Evolutionary conservation across 306 rosid species (phyloP), one percentile per base, ranked within the genome.

Genomic region (Herpetospermum pedunculosum): DNA sequence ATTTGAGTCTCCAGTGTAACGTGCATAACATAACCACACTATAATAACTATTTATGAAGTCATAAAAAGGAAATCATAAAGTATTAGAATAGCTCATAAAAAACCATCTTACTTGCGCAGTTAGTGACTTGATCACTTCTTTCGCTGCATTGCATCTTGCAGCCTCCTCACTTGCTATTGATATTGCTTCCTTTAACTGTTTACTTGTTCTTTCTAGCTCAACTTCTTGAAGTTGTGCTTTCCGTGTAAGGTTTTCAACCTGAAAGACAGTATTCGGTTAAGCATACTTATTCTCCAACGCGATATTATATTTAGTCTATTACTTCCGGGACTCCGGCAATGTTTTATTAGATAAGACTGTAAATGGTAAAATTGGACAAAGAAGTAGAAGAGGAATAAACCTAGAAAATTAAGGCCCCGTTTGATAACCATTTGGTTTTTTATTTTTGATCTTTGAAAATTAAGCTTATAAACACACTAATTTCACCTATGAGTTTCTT

Each of bases 101-200:
- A 35, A 78, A 74, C 62, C 70, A 79, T 69, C 88, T 83, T 84
- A 94, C 98, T 87, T 89, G 95, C 54, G 97, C 96, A 67, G 97
- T 94, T 77, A 94, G 98, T 1, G 98, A 94, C 83, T 89, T 92
- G 85, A 89, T 94, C 81, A 94, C 98, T 85, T 94, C 98, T 84
- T 94, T 94, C 78, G 98, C 98, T 26, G 89, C 95, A 83, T 89
- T 94, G 84, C 97, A 89, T 83, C 83, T 91, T 75, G 88, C 85
- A 83, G 96, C 82, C 88, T 91, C 98, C 69, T 88, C 98, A 75
- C 84, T 94, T 19, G 96, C 96, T 80, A 89, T 85, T 78, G 92
- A 88, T 81, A 84, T 82, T 76, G 96, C 98, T 81, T 94, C 98
- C 81, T 94, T 94, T 64, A 94, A 88, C 83, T 91, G 97, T 80